phyloP scores from a whole-genome alignment of 768 basidiomycete species.

The Rhizopogon rudus region DNA sequence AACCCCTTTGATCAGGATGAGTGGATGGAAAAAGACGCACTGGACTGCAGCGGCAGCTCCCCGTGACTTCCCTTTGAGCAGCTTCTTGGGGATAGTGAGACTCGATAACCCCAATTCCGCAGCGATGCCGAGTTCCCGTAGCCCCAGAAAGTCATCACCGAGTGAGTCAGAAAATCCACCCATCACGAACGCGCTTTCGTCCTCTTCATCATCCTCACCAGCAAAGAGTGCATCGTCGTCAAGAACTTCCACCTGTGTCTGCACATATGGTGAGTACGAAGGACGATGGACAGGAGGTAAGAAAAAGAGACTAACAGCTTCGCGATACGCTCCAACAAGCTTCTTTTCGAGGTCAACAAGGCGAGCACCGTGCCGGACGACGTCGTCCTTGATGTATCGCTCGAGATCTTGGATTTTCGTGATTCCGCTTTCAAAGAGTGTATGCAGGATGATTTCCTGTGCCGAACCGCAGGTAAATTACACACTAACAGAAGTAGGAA shows the following conservation, averaged over 20 bases:
- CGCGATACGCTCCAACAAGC: conserved; percentile 76
- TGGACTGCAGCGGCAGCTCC: conserved; percentile 33
- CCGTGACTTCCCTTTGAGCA: conserved; percentile 64
- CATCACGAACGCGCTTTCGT: conserved; percentile 65
- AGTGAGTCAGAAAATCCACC: conserved; percentile 85
- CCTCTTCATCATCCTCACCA: conserved; percentile 55
- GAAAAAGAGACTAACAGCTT: conserved; percentile 49
- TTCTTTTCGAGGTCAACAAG: conserved; percentile 83
- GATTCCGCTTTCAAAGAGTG: conserved; percentile 84
- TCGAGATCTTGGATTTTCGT: conserved; percentile 77
- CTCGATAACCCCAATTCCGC: conserved; percentile 76
- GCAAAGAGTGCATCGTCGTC: conserved; percentile 52
- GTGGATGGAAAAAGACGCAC: conserved; percentile 36
- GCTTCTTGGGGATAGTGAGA: conserved; percentile 70
- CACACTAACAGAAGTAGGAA: background rate
- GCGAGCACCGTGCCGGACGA: conserved; percentile 75
- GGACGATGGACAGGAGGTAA: background rate
- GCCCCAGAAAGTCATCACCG: conserved; percentile 91
- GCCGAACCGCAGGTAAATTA: conserved; percentile 3
- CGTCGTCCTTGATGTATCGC: conserved; percentile 83
- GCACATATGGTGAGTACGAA: background rate
- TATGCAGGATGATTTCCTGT: conserved; percentile 93
- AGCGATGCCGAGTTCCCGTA: conserved; percentile 84
- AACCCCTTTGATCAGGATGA: background rate
- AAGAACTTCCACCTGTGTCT: conserved; percentile 38